A percentile compares a stretch with the other conserved stretches of the same genome.
Conservation (phyloP, 2,329 filamentous ascomycete genomes). For the Colletotrichum cereale region DNA sequence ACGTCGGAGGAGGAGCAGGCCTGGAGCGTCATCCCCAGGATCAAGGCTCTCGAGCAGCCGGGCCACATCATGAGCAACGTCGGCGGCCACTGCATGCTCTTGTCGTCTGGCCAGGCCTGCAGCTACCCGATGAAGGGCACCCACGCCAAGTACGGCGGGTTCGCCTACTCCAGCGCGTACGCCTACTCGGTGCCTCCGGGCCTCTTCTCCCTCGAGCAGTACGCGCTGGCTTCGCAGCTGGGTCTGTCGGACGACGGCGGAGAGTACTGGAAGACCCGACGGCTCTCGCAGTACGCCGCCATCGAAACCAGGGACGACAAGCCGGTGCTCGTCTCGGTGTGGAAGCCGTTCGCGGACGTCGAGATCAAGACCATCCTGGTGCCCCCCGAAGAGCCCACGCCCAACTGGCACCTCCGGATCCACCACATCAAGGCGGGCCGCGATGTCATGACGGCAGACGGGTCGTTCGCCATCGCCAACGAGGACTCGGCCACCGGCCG, state of each 20-base stretch:
- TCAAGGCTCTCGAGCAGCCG: conserved; percentile 74
- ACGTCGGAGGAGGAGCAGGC: conserved; percentile 74
- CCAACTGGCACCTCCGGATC: conserved; percentile 78
- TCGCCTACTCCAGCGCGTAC: conserved; percentile 82
- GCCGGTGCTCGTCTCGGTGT: conserved; percentile 75
- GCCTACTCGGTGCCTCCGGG: conserved; percentile 84
- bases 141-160: conserved; percentile 84
- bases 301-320: conserved; percentile 67
- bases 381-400: conserved; percentile 67
- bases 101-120: conserved; percentile 83
- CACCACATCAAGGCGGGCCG: conserved; percentile 72
- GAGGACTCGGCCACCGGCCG: conserved; percentile 61
- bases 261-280: conserved; percentile 83
- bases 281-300: conserved; percentile 73
- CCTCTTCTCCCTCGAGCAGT: conserved; percentile 81
- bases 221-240: conserved; percentile 80
- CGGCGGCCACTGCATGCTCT: conserved; percentile 81
- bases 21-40: conserved; percentile 65
- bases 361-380: conserved; percentile 74
- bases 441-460: conserved; percentile 78
- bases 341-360: conserved; percentile 79
- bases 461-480: conserved; percentile 77
- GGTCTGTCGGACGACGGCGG: conserved; percentile 82
- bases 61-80: conserved; percentile 79
- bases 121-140: conserved; percentile 86